Base-by-base conservation (phyloP, 306 rosid genomes). In the Castanospermum australe region DNA sequence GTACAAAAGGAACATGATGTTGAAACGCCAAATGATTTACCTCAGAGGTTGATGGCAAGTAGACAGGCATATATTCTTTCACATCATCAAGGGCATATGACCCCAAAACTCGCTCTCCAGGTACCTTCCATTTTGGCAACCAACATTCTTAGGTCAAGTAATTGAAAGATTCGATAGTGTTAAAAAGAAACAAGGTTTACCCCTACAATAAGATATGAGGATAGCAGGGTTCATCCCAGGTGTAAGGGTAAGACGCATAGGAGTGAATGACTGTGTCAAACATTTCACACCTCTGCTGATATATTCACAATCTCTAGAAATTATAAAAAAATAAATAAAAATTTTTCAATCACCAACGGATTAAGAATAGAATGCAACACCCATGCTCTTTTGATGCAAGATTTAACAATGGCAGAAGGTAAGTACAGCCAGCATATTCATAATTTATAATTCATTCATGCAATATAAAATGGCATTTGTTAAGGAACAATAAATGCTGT, bases 191-290 rank as follows among this genome's bases (percentile, higher is more conserved):
- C 63, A 36, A 8, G 38, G 15, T 61, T 47, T 87, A 94, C 99
- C 99, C 91, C 99, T 59, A 94, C 86, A 65, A 81, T 82, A 54
- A 94, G 93, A 71, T 97, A 81, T 83, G 99, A 55, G 99, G 95
- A 80, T 85, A 90, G 86, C 90, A 91, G 60, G 97, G 99, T 82
- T 94, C 99, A 73, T 94, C 99, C 99, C 99, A 94, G 52, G 97
- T 88, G 87, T 94, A 94, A 67, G 84, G 87, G 81, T 85, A 84
- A 77, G 97, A 94, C 48, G 90, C 73, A 69, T 94, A 94, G 32
- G 93, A 77, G 75, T 94, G 91, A 73, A 94, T 84, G 21, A 79
- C 84, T n/a, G 97, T 86, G 63, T 94, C 99, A 84, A 89, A 86
- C 82, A 91, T 81, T 86, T 89, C 99, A 89, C 99, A 94, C 63